A percentile compares a stretch with the other conserved stretches of the same genome.
These are phyloP conservation scores for Pyrenula aspistea DNA, from an alignment of 495 filamentous ascomycete species.

Conservation along the genomic window DNA sequence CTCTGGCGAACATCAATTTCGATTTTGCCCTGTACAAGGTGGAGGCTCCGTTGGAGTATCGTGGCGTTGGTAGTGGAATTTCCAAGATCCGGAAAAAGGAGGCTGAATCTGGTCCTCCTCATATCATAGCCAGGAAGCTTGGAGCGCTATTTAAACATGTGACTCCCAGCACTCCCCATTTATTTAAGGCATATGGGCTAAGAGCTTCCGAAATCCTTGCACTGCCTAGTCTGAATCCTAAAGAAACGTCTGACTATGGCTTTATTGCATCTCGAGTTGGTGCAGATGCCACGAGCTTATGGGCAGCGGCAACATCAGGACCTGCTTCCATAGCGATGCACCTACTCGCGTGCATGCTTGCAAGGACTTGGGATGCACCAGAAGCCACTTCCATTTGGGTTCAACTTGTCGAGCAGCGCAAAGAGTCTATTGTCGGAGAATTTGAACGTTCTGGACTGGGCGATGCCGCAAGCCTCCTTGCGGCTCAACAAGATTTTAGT, in stretches of 20 bases:
- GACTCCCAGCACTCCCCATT: conserved; percentile 16
- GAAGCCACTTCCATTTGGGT: conserved; percentile 25
- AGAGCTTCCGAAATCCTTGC: conserved; percentile 22
- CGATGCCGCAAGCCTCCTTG: not conserved
- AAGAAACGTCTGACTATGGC: conserved; percentile 2
- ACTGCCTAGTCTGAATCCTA: conserved; percentile 6
- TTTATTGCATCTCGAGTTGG: conserved; percentile 8
- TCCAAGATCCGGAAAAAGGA: conserved; percentile 10
- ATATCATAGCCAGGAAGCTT: conserved; percentile 15
- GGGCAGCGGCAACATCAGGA: conserved; percentile 29
- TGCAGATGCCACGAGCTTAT: conserved; percentile 23
- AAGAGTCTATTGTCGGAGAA: not conserved
- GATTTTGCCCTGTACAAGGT: conserved; percentile 18
- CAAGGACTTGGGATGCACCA: conserved; percentile 13
- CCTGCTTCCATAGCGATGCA: conserved; percentile 15
- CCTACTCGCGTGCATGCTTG: conserved; percentile 28
- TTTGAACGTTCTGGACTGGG: not conserved
- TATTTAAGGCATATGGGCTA: conserved; percentile 23
- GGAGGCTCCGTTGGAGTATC: conserved; percentile 16
- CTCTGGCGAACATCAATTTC: conserved; percentile 15
- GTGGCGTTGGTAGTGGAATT: conserved; percentile 9
- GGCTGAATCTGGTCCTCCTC: conserved; percentile 14
- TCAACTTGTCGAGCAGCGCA: conserved; percentile 4
- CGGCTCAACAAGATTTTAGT: conserved; percentile 13
- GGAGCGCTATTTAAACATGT: conserved; percentile 18